These are phyloP conservation scores for Suillus brevipes DNA, from an alignment of 768 basidiomycete genomes.

Conservation along the genomic window DNA sequence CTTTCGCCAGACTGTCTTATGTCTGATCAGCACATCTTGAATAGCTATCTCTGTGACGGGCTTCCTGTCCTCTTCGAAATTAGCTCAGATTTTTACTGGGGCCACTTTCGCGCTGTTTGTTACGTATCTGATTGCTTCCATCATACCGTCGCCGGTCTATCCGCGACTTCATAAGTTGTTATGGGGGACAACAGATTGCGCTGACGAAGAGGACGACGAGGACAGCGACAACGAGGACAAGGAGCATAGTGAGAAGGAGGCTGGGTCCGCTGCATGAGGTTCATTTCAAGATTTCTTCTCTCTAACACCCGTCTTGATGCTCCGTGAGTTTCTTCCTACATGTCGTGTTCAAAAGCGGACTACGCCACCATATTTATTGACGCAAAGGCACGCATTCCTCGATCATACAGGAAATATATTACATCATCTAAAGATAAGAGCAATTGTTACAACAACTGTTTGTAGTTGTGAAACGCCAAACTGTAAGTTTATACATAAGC, in stretches of 20 bases:
- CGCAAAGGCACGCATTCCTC: background rate
- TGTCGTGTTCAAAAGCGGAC: background rate
- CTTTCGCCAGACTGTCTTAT: background rate
- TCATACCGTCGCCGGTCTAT: background rate
- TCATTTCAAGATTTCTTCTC: background rate
- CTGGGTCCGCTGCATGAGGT: background rate
- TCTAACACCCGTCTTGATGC: background rate
- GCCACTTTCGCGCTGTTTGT: background rate
- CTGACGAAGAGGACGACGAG: background rate
- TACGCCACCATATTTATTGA: background rate
- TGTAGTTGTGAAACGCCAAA: background rate
- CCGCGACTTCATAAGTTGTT: background rate
- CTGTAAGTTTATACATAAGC: background rate
- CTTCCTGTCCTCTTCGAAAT: conserved; percentile 1
- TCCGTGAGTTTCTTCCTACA: background rate
- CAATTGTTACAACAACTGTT: background rate
- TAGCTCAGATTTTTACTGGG: background rate
- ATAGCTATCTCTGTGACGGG: background rate
- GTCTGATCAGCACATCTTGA: background rate
- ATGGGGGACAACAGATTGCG: too few relatives aligned
- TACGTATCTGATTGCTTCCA: background rate
- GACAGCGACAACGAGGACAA: background rate
- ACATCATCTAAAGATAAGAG: background rate
- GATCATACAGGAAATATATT: background rate
- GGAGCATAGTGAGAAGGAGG: background rate